phyloP scores from a whole-genome alignment of 2,329 filamentous ascomycete species.

The Byssochlamys sp. region DNA sequence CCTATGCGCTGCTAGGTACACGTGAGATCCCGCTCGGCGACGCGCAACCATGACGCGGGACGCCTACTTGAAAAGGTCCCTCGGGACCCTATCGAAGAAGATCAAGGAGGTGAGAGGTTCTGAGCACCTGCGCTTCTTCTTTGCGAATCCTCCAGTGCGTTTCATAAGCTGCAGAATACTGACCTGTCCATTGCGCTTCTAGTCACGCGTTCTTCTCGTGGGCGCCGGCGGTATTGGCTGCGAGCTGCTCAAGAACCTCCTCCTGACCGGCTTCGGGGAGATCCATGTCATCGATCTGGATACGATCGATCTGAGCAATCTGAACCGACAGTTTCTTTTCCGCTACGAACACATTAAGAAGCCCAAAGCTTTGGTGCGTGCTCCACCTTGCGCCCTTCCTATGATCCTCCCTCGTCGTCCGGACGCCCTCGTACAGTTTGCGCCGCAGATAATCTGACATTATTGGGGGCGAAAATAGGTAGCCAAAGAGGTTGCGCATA shows the following conservation, averaged over 20 bases:
- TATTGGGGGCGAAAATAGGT: constrained; percentile 47
- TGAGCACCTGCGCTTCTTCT: not conserved
- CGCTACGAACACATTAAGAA: constrained; percentile 96
- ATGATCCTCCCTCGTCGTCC: not conserved
- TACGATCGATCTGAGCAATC: constrained; percentile 93
- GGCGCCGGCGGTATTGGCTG: constrained; percentile 95
- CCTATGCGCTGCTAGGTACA: constrained; percentile 5
- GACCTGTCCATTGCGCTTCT: constrained; percentile 10
- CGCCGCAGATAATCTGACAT: constrained; percentile 9
- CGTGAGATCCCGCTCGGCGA: not conserved
- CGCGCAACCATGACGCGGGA: constrained; percentile 30
- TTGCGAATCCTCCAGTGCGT: constrained; percentile 3
- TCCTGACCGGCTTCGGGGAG: constrained; percentile 81
- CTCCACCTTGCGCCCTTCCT: constrained; percentile 3
- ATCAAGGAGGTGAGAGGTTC: constrained; percentile 31
- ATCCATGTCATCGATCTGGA: constrained; percentile 94
- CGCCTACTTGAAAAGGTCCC: constrained; percentile 33
- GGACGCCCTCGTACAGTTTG: not conserved
- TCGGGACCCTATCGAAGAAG: constrained; percentile 30
- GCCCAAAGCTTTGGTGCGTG: constrained; percentile 74
- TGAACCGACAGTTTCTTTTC: constrained; percentile 96
- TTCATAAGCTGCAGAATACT: not conserved
- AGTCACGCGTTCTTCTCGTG: constrained; percentile 86
- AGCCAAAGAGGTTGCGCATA: constrained; percentile 79
- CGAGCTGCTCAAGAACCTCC: constrained; percentile 92